Percentiles rank a stretch among this genome's conserved stretches.
These are phyloP conservation scores for Uronychia setigera DNA, from an alignment of 73 alveolate species.

Conservation along the genomic window DNA sequence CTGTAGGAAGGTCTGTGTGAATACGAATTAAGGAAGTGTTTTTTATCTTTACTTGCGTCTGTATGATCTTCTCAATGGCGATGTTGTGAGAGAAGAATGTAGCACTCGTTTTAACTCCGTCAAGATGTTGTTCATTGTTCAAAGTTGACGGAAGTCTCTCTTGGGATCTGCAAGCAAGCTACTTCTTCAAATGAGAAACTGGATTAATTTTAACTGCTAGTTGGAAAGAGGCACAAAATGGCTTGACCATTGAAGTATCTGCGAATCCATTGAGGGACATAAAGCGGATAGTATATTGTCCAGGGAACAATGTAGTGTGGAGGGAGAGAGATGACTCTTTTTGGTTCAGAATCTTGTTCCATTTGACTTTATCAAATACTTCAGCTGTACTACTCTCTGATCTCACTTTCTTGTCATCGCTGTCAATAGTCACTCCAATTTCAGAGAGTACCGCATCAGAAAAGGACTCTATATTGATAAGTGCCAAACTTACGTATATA, in stretches of 20 bases:
- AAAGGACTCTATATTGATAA: neutral
- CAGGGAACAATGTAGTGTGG: neutral
- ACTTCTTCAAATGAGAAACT: no score
- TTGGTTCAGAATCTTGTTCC: neutral
- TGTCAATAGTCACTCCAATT: neutral
- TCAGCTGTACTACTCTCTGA: neutral
- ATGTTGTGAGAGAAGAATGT: neutral
- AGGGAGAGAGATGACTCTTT: neutral
- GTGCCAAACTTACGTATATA: no score
- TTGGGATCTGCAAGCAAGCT: neutral
- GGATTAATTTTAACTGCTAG: neutral
- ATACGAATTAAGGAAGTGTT: neutral
- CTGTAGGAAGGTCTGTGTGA: neutral
- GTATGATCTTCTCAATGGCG: neutral
- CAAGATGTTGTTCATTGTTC: neutral
- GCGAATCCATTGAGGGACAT: neutral
- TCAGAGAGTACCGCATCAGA: neutral
- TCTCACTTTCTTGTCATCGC: neutral
- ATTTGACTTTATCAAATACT: neutral
- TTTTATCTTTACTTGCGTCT: neutral
- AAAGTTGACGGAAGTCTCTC: neutral
- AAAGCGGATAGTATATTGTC: neutral
- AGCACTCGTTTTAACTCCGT: neutral
- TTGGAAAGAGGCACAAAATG: neutral
- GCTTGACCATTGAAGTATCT: neutral